These are phyloP conservation scores for Eucalyptus erythrocorys DNA, from an alignment of 345 rosid species.

Conservation along the genomic window DNA sequence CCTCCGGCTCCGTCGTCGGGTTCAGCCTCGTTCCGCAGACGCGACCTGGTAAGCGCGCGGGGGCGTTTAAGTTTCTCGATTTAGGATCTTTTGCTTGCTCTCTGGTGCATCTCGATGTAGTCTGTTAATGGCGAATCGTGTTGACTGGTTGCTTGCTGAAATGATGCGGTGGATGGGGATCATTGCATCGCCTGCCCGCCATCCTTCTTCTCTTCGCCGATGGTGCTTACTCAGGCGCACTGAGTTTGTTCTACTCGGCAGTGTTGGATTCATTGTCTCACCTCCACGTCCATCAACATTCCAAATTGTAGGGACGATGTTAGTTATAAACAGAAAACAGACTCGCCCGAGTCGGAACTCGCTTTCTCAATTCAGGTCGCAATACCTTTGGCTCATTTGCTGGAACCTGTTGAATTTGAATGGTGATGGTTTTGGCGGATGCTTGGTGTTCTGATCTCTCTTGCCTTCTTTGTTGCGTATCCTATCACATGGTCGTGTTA, in stretches of 20 bases:
- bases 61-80: neutral
- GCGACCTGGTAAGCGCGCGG: conserved; percentile 6
- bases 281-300: neutral
- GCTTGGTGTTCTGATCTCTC: neutral
- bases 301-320: neutral
- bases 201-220: neutral
- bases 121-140: neutral
- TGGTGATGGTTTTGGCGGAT: neutral
- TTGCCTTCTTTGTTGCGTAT: neutral
- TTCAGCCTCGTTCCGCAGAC: conserved; percentile 42
- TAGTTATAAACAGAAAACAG: neutral
- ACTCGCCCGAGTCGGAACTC: neutral
- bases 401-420: neutral
- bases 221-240: neutral
- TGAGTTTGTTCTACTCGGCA: neutral
- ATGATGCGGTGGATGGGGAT: neutral
- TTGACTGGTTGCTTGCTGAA: neutral
- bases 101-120: neutral
- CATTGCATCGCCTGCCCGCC: neutral
- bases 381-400: neutral
- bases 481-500: neutral
- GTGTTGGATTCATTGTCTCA: neutral
- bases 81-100: neutral
- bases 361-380: neutral
- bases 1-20: conserved; percentile 51